Conservation (phyloP, 768 basidiomycete genomes). For the Mycena maculata region DNA sequence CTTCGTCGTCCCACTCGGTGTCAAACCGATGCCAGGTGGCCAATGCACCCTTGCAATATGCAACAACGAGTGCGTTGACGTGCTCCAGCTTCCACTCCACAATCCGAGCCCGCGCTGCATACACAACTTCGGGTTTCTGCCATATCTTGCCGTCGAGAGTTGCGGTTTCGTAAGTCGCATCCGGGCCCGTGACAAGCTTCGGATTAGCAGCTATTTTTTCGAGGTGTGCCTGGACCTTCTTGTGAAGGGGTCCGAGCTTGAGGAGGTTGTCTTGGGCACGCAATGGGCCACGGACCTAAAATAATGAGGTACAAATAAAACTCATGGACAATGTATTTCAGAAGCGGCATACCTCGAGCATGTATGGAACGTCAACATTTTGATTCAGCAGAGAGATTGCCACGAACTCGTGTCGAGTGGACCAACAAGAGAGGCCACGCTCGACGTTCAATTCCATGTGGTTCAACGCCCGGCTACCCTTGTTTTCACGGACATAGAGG, state of each 20-base stretch:
- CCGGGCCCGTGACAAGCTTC: slow-evolving; percentile 8
- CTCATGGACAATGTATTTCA: too few relatives aligned
- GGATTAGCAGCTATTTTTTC: slow-evolving; percentile 15
- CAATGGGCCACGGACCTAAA: too few relatives aligned
- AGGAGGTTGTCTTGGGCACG: too few relatives aligned
- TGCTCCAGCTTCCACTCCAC: background rate
- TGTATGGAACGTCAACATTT: too few relatives aligned
- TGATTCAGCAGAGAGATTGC: too few relatives aligned
- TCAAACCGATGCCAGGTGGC: slow-evolving; percentile 7
- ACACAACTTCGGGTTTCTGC: slow-evolving; percentile 25
- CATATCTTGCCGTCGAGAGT: slow-evolving; percentile 23
- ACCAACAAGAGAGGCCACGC: slow-evolving; percentile 17
- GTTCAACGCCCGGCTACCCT: slow-evolving; percentile 32
- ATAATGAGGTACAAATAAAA: too few relatives aligned
- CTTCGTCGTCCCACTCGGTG: background rate
- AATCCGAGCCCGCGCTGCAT: slow-evolving; percentile 3
- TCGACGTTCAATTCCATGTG: slow-evolving; percentile 40
- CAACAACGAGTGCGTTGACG: slow-evolving; percentile 11
- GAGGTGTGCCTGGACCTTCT: too few relatives aligned
- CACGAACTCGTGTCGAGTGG: too few relatives aligned
- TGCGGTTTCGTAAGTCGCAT: background rate
- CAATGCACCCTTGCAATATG: slow-evolving; percentile 11
- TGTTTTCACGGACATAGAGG: slow-evolving; percentile 33
- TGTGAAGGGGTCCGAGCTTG: too few relatives aligned
- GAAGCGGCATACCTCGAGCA: too few relatives aligned